These are phyloP conservation scores for Fusarium sp. DNA, from an alignment of 2,329 filamentous ascomycete species.

Conservation along the genomic window DNA sequence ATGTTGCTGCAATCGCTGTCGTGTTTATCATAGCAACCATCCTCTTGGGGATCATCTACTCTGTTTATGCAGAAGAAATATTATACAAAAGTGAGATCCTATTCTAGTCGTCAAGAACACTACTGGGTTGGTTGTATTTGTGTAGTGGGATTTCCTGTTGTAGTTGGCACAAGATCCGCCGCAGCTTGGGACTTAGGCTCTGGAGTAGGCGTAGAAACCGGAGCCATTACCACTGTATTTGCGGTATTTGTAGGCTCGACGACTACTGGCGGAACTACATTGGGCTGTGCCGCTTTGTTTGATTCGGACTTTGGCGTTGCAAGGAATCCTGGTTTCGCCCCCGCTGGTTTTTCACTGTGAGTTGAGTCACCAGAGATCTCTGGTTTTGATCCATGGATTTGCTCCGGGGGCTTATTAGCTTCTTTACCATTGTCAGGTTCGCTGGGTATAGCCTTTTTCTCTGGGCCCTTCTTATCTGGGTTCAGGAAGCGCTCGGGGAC, in stretches of 20 bases:
- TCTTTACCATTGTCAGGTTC: constrained; percentile 39
- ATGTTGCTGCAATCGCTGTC: constrained; percentile 6
- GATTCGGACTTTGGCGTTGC: constrained; percentile 13
- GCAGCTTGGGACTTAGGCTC: constrained; percentile 2
- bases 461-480: constrained; percentile 51
- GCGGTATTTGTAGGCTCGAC: constrained; percentile 11
- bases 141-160: not conserved
- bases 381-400: constrained; percentile 25
- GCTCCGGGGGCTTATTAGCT: constrained; percentile 23
- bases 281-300: constrained; percentile 20
- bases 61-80: not conserved
- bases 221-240: constrained; percentile 12
- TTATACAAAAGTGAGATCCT: not conserved
- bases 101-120: not conserved
- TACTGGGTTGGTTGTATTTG: constrained; percentile 7
- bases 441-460: constrained; percentile 33
- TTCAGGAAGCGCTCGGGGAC: constrained; percentile 82
- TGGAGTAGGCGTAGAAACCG: constrained; percentile 2
- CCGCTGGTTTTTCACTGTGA: constrained; percentile 7
- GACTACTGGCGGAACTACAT: constrained; percentile 9
- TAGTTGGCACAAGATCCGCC: constrained; percentile 5
- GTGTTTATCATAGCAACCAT: constrained; percentile 11
- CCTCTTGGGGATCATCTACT: not conserved
- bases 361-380: constrained; percentile 12
- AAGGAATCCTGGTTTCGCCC: constrained; percentile 11